Base-by-base conservation (phyloP, 441 rosid genomes). In the Oxalis stricta region DNA sequence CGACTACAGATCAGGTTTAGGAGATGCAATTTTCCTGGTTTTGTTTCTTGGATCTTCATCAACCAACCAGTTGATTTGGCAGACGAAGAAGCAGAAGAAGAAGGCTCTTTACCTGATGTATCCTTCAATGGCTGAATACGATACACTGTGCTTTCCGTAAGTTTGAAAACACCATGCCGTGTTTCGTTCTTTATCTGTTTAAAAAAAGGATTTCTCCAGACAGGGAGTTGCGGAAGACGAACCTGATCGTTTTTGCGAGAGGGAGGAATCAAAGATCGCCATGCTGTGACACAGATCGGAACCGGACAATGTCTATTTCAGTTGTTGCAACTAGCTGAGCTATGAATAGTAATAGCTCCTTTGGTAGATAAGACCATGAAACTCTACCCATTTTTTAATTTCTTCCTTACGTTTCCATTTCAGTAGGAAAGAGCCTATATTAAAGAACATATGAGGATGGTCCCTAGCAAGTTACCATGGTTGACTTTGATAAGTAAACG, bases 231-330 rank as follows among this genome's bases (percentile, higher is more conserved):
- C 11, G 30, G 33, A 16, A 57, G 50, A 31, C 32, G 22, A 18
- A 10, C 47, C 5, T 11, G 40, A 3, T 9, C 22, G 19, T 48
- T 35, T 11, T 13, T 53, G 38, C 33, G 4, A n/a, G 13, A 20
- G 4, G 39, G 53, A 43, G 50, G 57, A 45, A 50, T 22, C 38
- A 14, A 55, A 13, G 19, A 35, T 43, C 66, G 53, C 66, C 66
- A 61, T 13, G 53, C 26, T 33, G 56, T 10, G 10, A 61, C 0
- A 60, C 66, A 5, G 66, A 60, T 17, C 66, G 66, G 46, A 60
- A 48, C 33, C 41, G n/a, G 28, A 48, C 17, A 38, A 60, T 26
- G 13, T 50, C 41, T 41, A 50, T 35, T n/a, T 21, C 16, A 41
- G 26, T 22, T n/a, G n/a, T n/a, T 20, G 24, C 11, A 13, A 55